Conservation (phyloP, 2,329 filamentous ascomycete species). For the Metarhizium anisopliae region DNA sequence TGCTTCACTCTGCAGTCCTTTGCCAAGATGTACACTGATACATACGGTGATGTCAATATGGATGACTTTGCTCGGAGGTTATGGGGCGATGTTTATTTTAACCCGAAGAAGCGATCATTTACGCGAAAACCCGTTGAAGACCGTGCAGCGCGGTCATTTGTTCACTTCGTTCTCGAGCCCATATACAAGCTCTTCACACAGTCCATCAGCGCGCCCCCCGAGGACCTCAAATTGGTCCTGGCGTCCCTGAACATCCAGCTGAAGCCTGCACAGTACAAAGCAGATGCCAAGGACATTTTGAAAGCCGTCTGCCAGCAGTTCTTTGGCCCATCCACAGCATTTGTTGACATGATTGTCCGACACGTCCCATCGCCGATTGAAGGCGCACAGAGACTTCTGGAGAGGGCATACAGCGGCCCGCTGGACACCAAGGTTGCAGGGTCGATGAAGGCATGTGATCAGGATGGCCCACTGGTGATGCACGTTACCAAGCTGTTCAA, state of each 20-base stretch:
- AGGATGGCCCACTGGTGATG: constrained; percentile 84
- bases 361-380: constrained; percentile 83
- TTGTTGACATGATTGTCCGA: constrained; percentile 90
- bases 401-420: constrained; percentile 88
- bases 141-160: constrained; percentile 73
- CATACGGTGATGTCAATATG: constrained; percentile 71
- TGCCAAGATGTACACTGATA: constrained; percentile 91
- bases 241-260: constrained; percentile 71
- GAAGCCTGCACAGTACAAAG: constrained; percentile 87
- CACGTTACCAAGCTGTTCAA: constrained; percentile 92
- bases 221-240: constrained; percentile 72
- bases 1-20: constrained; percentile 93
- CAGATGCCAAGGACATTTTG: constrained; percentile 80
- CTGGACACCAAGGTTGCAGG: constrained; percentile 71
- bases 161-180: constrained; percentile 90
- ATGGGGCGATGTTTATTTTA: constrained; percentile 97
- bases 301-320: constrained; percentile 91
- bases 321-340: constrained; percentile 80
- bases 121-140: constrained; percentile 81
- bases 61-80: constrained; percentile 76
- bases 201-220: constrained; percentile 82
- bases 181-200: constrained; percentile 97
- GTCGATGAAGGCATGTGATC: constrained; percentile 74
- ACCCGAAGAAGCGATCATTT: constrained; percentile 82
- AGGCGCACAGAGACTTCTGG: constrained; percentile 65